A percentile compares a stretch with the other conserved stretches of the same genome.
phyloP scores from a whole-genome alignment of 192 early-diverging fungal species.

The Tieghemiomyces parasiticus region DNA sequence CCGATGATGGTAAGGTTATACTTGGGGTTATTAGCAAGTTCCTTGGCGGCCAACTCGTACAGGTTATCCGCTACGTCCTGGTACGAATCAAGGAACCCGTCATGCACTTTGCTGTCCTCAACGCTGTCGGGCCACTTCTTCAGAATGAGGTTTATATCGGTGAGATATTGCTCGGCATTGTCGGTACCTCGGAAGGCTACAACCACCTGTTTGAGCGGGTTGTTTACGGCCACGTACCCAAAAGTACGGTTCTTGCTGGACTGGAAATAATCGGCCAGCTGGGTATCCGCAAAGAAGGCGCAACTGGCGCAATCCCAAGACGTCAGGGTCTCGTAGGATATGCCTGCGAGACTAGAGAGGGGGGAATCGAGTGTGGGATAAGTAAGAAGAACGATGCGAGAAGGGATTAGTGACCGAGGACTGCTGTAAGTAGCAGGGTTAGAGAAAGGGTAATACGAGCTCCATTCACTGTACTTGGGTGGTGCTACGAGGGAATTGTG shows the following conservation, averaged over 20 bases:
- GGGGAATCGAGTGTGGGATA: too few relatives aligned
- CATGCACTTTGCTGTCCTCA: conserved; percentile 21
- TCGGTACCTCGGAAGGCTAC: conserved; percentile 27
- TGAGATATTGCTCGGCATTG: conserved; percentile 16
- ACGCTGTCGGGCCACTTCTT: conserved; percentile 17
- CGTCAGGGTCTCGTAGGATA: not conserved
- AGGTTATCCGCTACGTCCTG: conserved; percentile 14
- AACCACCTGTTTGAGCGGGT: conserved; percentile 13
- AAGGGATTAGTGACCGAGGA: too few relatives aligned
- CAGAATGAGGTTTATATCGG: conserved; percentile 16
- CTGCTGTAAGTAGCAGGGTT: too few relatives aligned
- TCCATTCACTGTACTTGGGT: too few relatives aligned
- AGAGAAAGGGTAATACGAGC: too few relatives aligned
- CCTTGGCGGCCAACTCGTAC: conserved; percentile 5
- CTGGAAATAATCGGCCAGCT: not conserved
- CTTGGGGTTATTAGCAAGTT: conserved; percentile 17
- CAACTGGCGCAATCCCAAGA: conserved; percentile 4
- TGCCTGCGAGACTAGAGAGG: conserved; percentile 4
- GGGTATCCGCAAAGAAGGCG: not conserved
- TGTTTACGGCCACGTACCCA: conserved; percentile 6
- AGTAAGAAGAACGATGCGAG: too few relatives aligned
- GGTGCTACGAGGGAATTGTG: not conserved
- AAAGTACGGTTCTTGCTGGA: not conserved
- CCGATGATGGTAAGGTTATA: conserved; percentile 23
- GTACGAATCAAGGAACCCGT: conserved; percentile 24